Percentiles rank a stretch among this genome's conserved stretches.
Conservation (phyloP, 805 yeast species). For the Debaryomyces hansenii region DNA sequence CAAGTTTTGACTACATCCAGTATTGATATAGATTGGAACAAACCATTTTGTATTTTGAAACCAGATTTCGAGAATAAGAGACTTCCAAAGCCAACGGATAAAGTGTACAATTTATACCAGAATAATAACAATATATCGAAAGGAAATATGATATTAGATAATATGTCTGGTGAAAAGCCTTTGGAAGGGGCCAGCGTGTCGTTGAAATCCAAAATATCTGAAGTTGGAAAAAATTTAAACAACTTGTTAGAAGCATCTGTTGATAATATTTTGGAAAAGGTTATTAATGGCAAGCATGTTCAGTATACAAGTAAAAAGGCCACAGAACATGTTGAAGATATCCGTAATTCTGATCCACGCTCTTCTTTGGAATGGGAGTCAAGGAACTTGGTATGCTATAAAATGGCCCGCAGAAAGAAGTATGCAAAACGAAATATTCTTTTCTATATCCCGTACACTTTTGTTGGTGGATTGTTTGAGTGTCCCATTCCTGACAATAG, state of each 20-base stretch:
- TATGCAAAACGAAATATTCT: constrained; percentile 47
- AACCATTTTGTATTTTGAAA: constrained; percentile 45
- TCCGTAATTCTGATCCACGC: constrained; percentile 14
- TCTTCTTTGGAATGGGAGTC: constrained; percentile 24
- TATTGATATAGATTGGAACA: constrained; percentile 50
- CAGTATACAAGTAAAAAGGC: constrained; percentile 22
- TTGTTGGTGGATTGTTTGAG: constrained; percentile 64
- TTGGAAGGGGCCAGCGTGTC: background rate
- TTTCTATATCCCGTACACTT: constrained; percentile 53
- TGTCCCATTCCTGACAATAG: constrained; percentile 39
- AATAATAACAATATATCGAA: background rate
- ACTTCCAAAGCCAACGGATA: constrained; percentile 9
- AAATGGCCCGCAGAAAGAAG: constrained; percentile 55
- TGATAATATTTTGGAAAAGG: constrained; percentile 17
- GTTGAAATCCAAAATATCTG: background rate
- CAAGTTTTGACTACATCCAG: constrained; percentile 25
- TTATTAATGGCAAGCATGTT: constrained; percentile 14
- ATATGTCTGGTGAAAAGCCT: background rate
- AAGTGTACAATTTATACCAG: constrained; percentile 4
- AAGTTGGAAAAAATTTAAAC: constrained; percentile 2
- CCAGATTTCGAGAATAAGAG: constrained; percentile 20
- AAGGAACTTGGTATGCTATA: constrained; percentile 46
- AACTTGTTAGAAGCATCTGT: constrained; percentile 7
- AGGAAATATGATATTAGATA: background rate
- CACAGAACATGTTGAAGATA: constrained; percentile 14